Evolutionary conservation across 2,329 filamentous ascomycete genomes (phyloP).

Genomic region (Paecilomyces formosus): DNA sequence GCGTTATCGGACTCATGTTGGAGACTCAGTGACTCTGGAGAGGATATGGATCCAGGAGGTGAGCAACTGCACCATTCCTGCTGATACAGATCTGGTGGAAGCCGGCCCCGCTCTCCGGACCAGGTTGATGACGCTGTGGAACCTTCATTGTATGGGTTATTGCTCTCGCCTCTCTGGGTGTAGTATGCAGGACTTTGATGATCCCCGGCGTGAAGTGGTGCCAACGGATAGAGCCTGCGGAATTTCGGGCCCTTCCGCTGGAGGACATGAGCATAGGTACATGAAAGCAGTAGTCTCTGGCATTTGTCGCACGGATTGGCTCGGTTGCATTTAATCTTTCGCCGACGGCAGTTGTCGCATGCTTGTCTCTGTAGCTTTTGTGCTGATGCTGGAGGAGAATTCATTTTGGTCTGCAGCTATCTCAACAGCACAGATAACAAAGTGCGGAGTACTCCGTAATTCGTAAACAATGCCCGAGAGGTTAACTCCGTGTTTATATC

Average conservation of each 20-base stretch:
- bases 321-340: conserved; percentile 37
- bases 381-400: conserved; percentile 5
- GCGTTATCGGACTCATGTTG: conserved; percentile 18
- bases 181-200: conserved; percentile 7
- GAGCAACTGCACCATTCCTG: not conserved
- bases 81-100: not conserved
- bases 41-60: conserved; percentile 24
- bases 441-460: not conserved
- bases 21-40: conserved; percentile 25
- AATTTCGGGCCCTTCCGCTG: conserved; percentile 34
- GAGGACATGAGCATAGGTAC: conserved; percentile 32
- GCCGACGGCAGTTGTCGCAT: conserved; percentile 34
- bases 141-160: not conserved
- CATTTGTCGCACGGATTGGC: conserved; percentile 35
- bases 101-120: not conserved
- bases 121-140: not conserved
- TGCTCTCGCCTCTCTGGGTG: conserved; percentile 3
- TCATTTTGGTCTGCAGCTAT: not conserved
- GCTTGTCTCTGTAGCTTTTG: conserved; percentile 26
- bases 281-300: conserved; percentile 27
- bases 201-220: conserved; percentile 22
- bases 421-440: not conserved
- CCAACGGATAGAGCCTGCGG: conserved; percentile 30
- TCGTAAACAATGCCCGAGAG: not conserved
- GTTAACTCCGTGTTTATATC: not conserved